A percentile compares a stretch with the other conserved stretches of the same genome.
phyloP scores from a whole-genome alignment of 805 yeast species.

The Saccharomyces eubayanus region DNA sequence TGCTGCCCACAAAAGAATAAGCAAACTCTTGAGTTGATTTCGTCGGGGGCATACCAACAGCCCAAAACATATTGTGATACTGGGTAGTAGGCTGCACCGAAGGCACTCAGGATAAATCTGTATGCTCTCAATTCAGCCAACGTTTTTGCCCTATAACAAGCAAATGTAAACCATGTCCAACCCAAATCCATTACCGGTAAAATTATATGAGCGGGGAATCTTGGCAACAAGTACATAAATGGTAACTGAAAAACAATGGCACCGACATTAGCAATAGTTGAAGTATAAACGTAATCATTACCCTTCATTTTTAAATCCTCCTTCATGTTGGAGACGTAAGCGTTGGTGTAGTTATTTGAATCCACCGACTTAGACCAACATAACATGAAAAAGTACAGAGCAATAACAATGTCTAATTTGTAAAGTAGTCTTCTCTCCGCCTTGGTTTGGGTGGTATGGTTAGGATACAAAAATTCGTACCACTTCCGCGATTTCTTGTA shows the following conservation, averaged over 20 bases:
- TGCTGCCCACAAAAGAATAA: slow-evolving; percentile 48
- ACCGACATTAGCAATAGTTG: slow-evolving; percentile 54
- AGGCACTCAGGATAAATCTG: slow-evolving; percentile 59
- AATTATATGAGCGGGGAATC: slow-evolving; percentile 42
- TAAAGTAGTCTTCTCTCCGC: slow-evolving; percentile 38
- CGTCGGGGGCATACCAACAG: slow-evolving; percentile 51
- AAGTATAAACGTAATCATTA: slow-evolving; percentile 54
- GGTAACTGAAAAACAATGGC: slow-evolving; percentile 58
- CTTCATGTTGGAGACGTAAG: slow-evolving; percentile 58
- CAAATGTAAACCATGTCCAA: slow-evolving; percentile 63
- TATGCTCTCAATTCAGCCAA: slow-evolving; percentile 49
- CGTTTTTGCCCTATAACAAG: slow-evolving; percentile 41
- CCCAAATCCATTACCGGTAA: slow-evolving; percentile 49
- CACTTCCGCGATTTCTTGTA: slow-evolving; percentile 28
- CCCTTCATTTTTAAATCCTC: slow-evolving; percentile 52
- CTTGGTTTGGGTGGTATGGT: slow-evolving; percentile 33
- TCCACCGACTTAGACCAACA: slow-evolving; percentile 67
- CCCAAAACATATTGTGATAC: slow-evolving; percentile 54
- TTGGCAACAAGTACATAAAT: slow-evolving; percentile 50
- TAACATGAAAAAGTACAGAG: slow-evolving; percentile 48
- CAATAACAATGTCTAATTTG: slow-evolving; percentile 49
- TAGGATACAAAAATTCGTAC: slow-evolving; percentile 30
- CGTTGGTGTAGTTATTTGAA: slow-evolving; percentile 51
- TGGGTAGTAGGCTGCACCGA: slow-evolving; percentile 64
- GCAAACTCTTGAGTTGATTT: slow-evolving; percentile 55